Percentiles rank a stretch among this genome's conserved stretches.
phyloP scores from a whole-genome alignment of 1,284 basidiomycete species.

The Mycena sp. region DNA sequence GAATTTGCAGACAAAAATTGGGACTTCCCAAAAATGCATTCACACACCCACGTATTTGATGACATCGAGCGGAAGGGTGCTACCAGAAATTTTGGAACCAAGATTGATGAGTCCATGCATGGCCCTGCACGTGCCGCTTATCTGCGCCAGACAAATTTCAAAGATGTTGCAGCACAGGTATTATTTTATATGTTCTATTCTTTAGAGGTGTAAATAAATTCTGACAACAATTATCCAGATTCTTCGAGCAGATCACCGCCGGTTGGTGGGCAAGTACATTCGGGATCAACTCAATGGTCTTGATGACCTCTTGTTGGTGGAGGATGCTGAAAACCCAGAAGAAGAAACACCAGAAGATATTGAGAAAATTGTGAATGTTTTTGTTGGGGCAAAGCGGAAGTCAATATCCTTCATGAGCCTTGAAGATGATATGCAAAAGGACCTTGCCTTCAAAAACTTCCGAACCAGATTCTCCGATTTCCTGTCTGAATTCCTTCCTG shows the following conservation, averaged over 20 bases:
- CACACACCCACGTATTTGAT: conserved; percentile 39
- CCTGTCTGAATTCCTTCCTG: neutral
- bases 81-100: conserved; percentile 42
- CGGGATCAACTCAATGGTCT: conserved; percentile 12
- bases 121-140: conserved; percentile 42
- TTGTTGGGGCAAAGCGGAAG: neutral
- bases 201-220: neutral
- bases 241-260: conserved; percentile 5
- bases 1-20: conserved; percentile 37
- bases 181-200: neutral
- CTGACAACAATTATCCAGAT: neutral
- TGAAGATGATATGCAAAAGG: neutral
- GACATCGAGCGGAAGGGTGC: conserved; percentile 48
- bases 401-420: neutral
- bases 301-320: neutral
- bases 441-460: neutral
- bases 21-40: conserved; percentile 49
- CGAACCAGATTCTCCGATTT: neutral
- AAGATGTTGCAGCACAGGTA: conserved; percentile 44
- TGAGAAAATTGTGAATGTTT: neutral
- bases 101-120: conserved; percentile 46
- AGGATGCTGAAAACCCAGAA: neutral
- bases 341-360: neutral
- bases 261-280: neutral
- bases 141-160: conserved; percentile 41